phyloP scores from a whole-genome alignment of 2,329 filamentous ascomycete species.

The Pyrenochaeta sp. region DNA sequence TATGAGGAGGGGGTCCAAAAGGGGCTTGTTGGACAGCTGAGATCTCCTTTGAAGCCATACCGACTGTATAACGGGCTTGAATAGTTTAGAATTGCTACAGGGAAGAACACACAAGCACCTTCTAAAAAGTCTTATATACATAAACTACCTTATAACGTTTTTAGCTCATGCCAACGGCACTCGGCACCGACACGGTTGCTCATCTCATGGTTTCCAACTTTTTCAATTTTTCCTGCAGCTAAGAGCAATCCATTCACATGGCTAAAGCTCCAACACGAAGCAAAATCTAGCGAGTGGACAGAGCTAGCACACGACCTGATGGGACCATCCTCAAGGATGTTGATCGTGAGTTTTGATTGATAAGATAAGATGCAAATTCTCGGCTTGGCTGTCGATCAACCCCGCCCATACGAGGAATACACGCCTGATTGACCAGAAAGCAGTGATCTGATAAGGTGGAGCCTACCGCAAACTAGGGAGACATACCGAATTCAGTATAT shows the following conservation, averaged over 20 bases:
- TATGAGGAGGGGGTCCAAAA: neutral
- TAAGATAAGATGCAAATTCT: constrained; percentile 20
- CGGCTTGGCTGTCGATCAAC: constrained; percentile 12
- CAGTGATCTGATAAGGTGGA: neutral
- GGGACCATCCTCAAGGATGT: neutral
- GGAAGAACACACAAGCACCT: neutral
- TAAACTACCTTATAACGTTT: neutral
- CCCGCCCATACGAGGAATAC: constrained; percentile 5
- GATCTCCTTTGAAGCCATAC: neutral
- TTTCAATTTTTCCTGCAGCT: no score
- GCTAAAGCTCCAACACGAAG: no score
- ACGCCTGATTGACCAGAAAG: neutral
- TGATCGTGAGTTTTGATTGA: constrained; percentile 1
- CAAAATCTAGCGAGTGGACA: neutral
- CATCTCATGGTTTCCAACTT: no score
- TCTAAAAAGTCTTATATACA: neutral
- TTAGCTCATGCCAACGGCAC: no score
- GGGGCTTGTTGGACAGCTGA: neutral
- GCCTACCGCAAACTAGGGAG: neutral
- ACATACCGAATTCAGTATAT: neutral
- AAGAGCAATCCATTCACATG: no score
- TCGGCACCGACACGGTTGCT: no score
- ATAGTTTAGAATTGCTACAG: neutral
- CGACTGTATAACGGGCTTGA: neutral
- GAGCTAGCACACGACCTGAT: neutral